Percentiles rank a stretch among this genome's conserved stretches.
phyloP scores from a whole-genome alignment of 1,284 basidiomycete species.

The Microbotryomycetes sp. region DNA sequence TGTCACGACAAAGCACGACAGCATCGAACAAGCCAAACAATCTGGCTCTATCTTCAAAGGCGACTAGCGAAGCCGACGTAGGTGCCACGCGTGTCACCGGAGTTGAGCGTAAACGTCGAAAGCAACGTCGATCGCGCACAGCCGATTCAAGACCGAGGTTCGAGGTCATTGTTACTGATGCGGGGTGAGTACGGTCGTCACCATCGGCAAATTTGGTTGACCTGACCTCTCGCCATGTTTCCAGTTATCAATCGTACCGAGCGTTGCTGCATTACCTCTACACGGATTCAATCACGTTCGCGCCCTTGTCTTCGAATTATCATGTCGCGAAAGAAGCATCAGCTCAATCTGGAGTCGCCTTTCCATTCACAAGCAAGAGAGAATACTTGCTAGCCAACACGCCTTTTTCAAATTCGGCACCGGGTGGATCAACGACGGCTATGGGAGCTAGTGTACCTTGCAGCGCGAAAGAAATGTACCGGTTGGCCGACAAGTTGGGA shows the following conservation, averaged over 20 bases:
- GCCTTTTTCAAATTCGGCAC: neutral
- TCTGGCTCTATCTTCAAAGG: neutral
- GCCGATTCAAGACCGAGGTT: conserved; percentile 11
- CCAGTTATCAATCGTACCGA: conserved; percentile 42
- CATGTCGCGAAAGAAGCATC: conserved; percentile 34
- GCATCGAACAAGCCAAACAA: conserved; percentile 32
- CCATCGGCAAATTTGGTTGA: conserved; percentile 27
- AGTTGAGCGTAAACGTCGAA: conserved; percentile 1
- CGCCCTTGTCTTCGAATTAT: conserved; percentile 38
- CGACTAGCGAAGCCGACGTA: neutral
- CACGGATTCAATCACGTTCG: conserved; percentile 42
- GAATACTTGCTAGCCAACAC: conserved; percentile 23
- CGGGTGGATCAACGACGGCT: neutral
- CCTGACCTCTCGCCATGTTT: conserved; percentile 14
- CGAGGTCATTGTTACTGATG: conserved; percentile 30
- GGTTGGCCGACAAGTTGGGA: conserved; percentile 39
- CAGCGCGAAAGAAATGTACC: conserved; percentile 37
- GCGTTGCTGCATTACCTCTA: conserved; percentile 44
- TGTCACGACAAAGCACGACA: conserved; percentile 21
- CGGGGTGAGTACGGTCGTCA: conserved; percentile 19
- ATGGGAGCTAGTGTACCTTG: conserved; percentile 10
- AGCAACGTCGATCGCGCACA: neutral
- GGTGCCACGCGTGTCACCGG: too few relatives aligned
- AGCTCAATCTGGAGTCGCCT: neutral
- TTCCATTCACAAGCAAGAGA: conserved; percentile 24